Evolutionary conservation across 2,329 filamentous ascomycete genomes (phyloP), one percentile per base, ranked within the genome.

Genomic region (Curvularia eragrostidis): DNA sequence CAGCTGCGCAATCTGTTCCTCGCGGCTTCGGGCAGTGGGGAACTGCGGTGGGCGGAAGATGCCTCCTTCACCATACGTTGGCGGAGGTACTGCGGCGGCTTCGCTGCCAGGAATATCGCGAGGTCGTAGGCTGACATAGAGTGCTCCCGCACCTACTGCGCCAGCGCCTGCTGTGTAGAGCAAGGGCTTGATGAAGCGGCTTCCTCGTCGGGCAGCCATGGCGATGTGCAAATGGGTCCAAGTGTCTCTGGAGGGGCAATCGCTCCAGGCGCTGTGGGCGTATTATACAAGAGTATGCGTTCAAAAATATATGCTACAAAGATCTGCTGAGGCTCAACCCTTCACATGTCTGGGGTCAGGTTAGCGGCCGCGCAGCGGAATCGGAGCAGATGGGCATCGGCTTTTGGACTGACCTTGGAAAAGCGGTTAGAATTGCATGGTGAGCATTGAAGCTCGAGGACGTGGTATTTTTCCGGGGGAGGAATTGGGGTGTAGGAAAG

Each of bases 81-180:
- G 89, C 18, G 89, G 89, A 34, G 89, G 88, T 1, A 91, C 89
- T 3, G 84, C 86, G 3, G 89, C 84, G 12, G 85, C 84, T 63
- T 90, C 87, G 63, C 83, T 84, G 50, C 89, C 89, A 46, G 89
- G 89, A 59, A 92, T 89, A 73, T 90, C 87, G 69, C 88, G 84
- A 12, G 89, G 89, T 36, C 89, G 86, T 77, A 90, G 90, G 63
- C 84, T 81, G 61, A 85, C 78, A 76, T 89, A 89, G 57, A 89
- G 80, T 43, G 82, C 80, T 54, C 83, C 83, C 52, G 82, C 84
- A 64, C 83, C 83, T 51, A 81, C 80, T 34, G 80, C 79, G 56
- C 82, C 80, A 21, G 83, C 85, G 51, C 80, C 83, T 39, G 84
- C 80, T 50, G 84, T 83, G 76, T 88, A 88, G 28, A 87, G 81